Base-by-base conservation (phyloP, 495 filamentous ascomycete genomes). In the Bombardia bombarda region DNA sequence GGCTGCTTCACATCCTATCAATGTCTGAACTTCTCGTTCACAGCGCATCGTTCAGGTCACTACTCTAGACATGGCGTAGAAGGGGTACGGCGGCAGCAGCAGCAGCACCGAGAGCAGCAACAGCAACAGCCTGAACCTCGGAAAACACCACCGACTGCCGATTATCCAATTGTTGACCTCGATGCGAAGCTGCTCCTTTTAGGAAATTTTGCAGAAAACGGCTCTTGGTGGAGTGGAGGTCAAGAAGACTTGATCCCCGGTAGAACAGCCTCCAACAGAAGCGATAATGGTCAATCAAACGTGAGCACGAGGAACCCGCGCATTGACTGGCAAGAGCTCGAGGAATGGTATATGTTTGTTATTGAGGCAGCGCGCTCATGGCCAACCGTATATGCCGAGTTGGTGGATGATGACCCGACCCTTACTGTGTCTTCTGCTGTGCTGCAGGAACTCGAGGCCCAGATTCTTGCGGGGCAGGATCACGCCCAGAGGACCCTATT, bases 151-250 rank as follows among this genome's bases (percentile, higher is more conserved):
- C 36, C 47, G 13, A 50, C 40, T 42, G 60, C 38, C 30, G 62
- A 66, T n/a, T 48, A 59, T 18, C 46, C 57, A 7, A 63, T 70
- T 31, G 47, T 58, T 16, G 67, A 69, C 16, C 61, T 87, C 20
- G 87, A 92, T 58, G 77, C 83, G 0, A 92, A 90, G 59, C 81
- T 84, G 0, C 67, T 92, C 10, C 69, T 90, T 10, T 57, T 88
- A n/a, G 87, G 86, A 12, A 78, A 90, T 46, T 65, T 92, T 47
- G 82, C 82, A 0, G 86, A 92, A 58, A 92, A 90, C 56, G 86
- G 86, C 2, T 75, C 75, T 12, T 92, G 86, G 87, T 92, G 86
- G 86, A 84, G 78, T 39, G 82, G 80, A 17, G 69, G 74, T 1
- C 67, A 75, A 42, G 60, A 68, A 17, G 63, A 72, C 25, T 35